Evolutionary conservation across 2,329 filamentous ascomycete genomes (phyloP).

Genomic region (Alternaria incomplexa): DNA sequence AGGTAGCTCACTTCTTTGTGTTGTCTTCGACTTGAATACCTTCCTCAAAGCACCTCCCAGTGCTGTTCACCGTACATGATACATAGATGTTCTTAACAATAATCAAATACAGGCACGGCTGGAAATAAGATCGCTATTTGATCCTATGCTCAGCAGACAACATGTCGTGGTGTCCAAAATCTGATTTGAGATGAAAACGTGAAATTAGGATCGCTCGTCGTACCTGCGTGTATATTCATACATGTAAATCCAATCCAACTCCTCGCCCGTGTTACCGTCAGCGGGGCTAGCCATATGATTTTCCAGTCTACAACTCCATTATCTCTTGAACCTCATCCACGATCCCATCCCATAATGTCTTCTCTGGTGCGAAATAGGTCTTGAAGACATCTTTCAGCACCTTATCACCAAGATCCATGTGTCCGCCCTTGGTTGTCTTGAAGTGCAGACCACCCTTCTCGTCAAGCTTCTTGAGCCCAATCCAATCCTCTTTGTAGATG

Average conservation of each 20-base stretch:
- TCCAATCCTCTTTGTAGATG: slow-evolving; percentile 91
- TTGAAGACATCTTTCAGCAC: slow-evolving; percentile 69
- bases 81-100: not conserved
- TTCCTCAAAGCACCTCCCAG: not conserved
- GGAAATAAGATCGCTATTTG: too few relatives aligned
- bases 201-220: not conserved
- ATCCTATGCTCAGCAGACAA: not conserved
- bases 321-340: slow-evolving; percentile 26
- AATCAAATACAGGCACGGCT: not conserved
- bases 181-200: not conserved
- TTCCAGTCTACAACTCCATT: slow-evolving; percentile 32
- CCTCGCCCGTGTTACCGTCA: not conserved
- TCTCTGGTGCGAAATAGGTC: slow-evolving; percentile 65
- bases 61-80: too few relatives aligned
- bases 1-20: not conserved
- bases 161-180: not conserved
- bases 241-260: not conserved
- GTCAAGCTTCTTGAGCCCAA: slow-evolving; percentile 82
- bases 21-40: not conserved
- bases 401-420: slow-evolving; percentile 79
- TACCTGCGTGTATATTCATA: not conserved
- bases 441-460: slow-evolving; percentile 80
- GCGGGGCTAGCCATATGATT: not conserved
- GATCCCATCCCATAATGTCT: slow-evolving; percentile 15
- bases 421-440: slow-evolving; percentile 72